Evolutionary conservation across 2,329 filamentous ascomycete genomes (phyloP).

Genomic region (Eutypella sp.): DNA sequence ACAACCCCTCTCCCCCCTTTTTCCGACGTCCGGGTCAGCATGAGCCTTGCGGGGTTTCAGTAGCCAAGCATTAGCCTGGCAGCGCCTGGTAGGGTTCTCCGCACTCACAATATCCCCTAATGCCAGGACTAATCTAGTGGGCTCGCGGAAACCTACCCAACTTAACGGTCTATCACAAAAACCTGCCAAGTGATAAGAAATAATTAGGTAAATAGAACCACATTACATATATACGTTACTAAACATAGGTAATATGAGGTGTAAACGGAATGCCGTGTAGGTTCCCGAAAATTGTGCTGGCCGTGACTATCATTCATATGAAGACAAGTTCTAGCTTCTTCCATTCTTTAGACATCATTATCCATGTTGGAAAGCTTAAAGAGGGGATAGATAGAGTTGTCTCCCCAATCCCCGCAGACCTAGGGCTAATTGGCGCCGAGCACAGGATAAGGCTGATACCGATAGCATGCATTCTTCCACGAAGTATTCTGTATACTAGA

Average conservation of each 20-base stretch:
- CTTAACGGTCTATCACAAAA: background rate
- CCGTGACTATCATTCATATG: background rate
- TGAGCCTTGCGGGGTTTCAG: background rate
- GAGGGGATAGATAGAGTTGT: background rate
- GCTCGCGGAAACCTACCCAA: background rate
- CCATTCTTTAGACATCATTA: background rate
- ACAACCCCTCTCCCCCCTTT: background rate
- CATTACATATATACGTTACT: background rate
- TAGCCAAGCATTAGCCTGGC: background rate
- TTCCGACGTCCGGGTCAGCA: background rate
- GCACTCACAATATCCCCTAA: background rate
- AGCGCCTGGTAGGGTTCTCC: background rate
- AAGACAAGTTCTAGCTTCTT: background rate
- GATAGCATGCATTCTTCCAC: background rate
- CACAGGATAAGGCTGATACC: background rate
- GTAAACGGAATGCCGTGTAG: background rate
- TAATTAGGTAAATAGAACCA: background rate
- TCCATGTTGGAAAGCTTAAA: background rate
- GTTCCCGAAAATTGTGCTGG: background rate
- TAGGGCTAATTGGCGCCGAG: background rate
- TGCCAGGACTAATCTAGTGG: background rate
- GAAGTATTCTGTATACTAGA: background rate
- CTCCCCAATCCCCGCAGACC: no score
- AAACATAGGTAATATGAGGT: background rate
- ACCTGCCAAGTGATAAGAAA: background rate